Evolutionary conservation across 306 rosid species (phyloP).

Genomic region (Cotoneaster glaucophyllus): DNA sequence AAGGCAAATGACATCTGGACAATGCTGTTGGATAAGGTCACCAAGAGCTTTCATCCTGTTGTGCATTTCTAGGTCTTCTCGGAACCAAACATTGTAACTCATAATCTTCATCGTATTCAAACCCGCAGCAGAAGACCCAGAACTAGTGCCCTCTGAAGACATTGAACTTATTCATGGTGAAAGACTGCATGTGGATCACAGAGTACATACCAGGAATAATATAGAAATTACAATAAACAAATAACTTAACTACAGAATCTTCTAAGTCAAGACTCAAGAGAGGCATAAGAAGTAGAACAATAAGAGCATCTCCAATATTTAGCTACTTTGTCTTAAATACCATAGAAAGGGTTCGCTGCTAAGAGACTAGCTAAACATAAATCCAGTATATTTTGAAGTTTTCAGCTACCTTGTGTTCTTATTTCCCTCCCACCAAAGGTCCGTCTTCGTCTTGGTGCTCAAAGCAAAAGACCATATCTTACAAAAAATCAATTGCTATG

Average conservation of each 20-base stretch:
- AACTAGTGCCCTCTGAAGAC: constrained; percentile 34
- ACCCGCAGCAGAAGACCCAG: constrained; percentile 14
- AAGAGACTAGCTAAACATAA: not conserved
- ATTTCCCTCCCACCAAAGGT: not conserved
- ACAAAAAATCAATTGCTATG: not conserved
- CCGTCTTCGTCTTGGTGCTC: not conserved
- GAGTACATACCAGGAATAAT: not conserved
- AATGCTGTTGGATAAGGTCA: constrained; percentile 59
- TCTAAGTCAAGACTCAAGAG: not conserved
- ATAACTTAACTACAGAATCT: not conserved
- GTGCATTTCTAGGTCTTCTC: constrained; percentile 67
- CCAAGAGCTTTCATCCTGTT: constrained; percentile 81
- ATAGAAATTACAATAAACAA: not conserved
- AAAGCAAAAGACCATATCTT: not conserved
- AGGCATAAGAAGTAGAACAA: not conserved
- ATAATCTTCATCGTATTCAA: constrained; percentile 40
- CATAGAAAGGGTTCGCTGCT: not conserved
- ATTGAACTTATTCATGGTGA: not conserved
- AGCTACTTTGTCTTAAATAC: not conserved
- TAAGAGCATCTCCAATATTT: not conserved
- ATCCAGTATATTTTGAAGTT: not conserved
- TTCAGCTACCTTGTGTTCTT: not conserved
- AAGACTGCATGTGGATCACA: not conserved
- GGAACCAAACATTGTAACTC: constrained; percentile 83
- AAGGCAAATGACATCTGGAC: constrained; percentile 56